Evolutionary conservation across 2,329 filamentous ascomycete genomes (phyloP), one percentile per base, ranked within the genome.

Genomic region (Rugonectria rugulosa): DNA sequence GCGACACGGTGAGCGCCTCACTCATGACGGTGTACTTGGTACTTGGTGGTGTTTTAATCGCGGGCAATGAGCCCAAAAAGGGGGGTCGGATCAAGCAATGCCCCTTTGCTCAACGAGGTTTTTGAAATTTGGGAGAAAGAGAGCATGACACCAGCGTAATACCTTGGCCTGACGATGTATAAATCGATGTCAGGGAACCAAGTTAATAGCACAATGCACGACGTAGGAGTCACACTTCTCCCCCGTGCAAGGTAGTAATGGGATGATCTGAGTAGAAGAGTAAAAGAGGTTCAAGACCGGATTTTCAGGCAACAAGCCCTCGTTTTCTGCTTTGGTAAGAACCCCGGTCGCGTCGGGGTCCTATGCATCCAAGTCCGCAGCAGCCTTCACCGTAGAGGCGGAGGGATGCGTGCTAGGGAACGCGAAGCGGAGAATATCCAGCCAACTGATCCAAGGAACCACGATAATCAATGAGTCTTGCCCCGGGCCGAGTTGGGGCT

Each of bases 1-100:
- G 52, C 12, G 66, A 62, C 31, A 74, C 47, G 37, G 66, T 59
- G 11, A 60, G 21, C 17, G 44, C 47, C 15, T 62, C 44, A 51
- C 44, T 48, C 63, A 67, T 68, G 29, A 52, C 57, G 54, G 42
- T 38, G 34, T 23, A 23, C 10, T 17, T 7, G 14, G 42, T 17
- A 15, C n/a, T 48, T 12, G 6, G 24, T 24, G 23, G 26, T 14
- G 36, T 6, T 40, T 20, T 21, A 6, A 12, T 10, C 31, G 12
- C 23, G 10, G 11, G 26, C 29, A 42, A 9, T 12, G 27, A 31
- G 20, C 17, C 20, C 14, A 26, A 48, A 14, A 24, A 23, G 29
- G 37, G 17, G 37, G 31, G 24, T 50, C n/a, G 17, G 14, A 17
- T 32, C 2, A 21, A 24, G 20, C 37, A 50, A 14, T n/a, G n/a